Evolutionary conservation across 345 rosid species (phyloP), one percentile per base, ranked within the genome.

Genomic region (Combretum micranthum): DNA sequence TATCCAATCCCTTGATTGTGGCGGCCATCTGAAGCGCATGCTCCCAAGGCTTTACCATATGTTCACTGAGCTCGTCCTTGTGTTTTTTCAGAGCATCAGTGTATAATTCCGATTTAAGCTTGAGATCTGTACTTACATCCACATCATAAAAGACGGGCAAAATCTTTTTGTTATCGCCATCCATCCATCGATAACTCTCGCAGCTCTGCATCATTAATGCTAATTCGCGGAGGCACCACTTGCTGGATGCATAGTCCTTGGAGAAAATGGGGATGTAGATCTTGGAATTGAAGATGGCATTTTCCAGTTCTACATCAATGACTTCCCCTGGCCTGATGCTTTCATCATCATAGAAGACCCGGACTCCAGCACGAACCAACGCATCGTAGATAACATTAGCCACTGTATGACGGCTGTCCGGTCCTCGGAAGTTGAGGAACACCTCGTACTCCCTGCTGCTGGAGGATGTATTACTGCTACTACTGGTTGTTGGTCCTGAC

Each of bases 131-230:
- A 25, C 32, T 25, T 25, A 25, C 32, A 25, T 32, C 0, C 0
- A 59, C 63, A 4, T 48, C 54, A 5, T 59, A 59, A 22, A 59
- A 59, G 3, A 59, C n/a, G 13, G 47, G 63, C 2, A 59, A 7
- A 17, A 59, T 50, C 2, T 12, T 13, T 16, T 25, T 49, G 39
- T 47, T n/a, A n/a, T 9, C 0, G 3, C 32, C 32, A 25, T 7
- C 32, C 6, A 7, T 25, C 32, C 32, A 25, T 25, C 4, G 0
- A 19, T 2, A 3, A 1, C 6, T 15, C n/a, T 44, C 22, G n/a
- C 17, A 0, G 42, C 61, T 15, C 3, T 13, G 20, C 20, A 57
- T 4, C 25, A 48, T 10, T 12, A 17, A 2, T 13, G 20, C 32
- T 5, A 59, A 11, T 26, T 59, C 63, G 0, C 37, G 0, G 45